phyloP scores from a whole-genome alignment of 257 asterid genomes.

The Przewalskia tangutica region DNA sequence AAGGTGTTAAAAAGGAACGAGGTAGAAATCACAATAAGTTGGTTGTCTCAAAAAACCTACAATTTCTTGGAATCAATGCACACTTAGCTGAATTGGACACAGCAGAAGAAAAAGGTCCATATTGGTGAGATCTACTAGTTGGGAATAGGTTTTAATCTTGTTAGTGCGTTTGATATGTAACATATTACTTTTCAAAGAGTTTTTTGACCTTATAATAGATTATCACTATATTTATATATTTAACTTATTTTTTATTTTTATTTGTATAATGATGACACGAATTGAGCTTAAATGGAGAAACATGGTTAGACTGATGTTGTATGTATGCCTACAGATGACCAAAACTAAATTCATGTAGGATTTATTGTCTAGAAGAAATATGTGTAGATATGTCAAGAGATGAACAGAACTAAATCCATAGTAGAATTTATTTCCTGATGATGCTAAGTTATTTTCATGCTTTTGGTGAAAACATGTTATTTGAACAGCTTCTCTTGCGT shows the following conservation, averaged over 20 bases:
- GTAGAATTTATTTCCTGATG: not conserved
- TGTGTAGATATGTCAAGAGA: not conserved
- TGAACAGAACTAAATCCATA: not conserved
- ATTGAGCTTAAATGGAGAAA: not conserved
- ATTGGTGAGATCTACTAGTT: not conserved
- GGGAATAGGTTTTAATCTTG: not conserved
- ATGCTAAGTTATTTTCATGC: not conserved
- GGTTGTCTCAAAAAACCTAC: not conserved
- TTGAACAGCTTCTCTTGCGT: not conserved
- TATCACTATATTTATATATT: too few species aligned
- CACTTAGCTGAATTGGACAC: not conserved
- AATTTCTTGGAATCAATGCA: not conserved
- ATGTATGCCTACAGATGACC: not conserved
- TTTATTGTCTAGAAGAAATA: not conserved
- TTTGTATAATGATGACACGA: not conserved
- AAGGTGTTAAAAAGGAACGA: not conserved
- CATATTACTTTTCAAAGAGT: too few species aligned
- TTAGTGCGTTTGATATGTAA: too few species aligned
- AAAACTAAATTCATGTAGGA: not conserved
- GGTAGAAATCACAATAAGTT: not conserved
- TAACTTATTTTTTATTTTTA: not conserved
- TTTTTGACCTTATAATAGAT: too few species aligned
- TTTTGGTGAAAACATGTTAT: not conserved
- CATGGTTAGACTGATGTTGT: not conserved
- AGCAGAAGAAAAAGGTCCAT: not conserved